Evolutionary conservation across 2,329 filamentous ascomycete genomes (phyloP).

Genomic region (Teratosphaeria nubilosa): DNA sequence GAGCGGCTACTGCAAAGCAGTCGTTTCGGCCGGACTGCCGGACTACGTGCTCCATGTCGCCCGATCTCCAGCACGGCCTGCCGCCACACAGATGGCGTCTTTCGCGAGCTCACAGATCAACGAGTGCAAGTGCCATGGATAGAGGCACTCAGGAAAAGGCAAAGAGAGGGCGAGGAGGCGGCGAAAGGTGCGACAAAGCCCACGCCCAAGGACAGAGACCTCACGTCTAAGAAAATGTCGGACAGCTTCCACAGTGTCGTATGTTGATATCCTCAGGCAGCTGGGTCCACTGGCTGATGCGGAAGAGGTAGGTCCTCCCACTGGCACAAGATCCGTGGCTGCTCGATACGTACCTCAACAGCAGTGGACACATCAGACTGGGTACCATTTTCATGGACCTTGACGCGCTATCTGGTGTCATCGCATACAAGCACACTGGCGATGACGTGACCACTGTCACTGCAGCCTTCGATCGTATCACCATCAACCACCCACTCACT

Average conservation of each 20-base stretch:
- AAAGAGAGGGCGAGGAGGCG: conserved; percentile 26
- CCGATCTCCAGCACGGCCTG: conserved; percentile 6
- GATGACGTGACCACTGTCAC: conserved; percentile 55
- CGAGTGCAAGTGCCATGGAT: conserved; percentile 59
- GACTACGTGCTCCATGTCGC: conserved; percentile 3
- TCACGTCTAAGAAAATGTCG: conserved; percentile 58
- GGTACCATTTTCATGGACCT: conserved; percentile 72
- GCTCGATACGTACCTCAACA: conserved; percentile 67
- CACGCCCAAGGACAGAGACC: conserved; percentile 40
- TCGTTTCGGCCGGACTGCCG: background rate
- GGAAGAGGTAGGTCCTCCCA: conserved; percentile 47
- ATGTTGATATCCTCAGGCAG: background rate
- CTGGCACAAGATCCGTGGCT: conserved; percentile 67
- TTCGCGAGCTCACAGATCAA: conserved; percentile 48
- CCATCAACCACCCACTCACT: conserved; percentile 59
- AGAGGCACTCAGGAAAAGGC: conserved; percentile 50
- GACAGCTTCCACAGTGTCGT: conserved; percentile 62
- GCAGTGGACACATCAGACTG: conserved; percentile 62
- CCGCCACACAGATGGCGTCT: conserved; percentile 47
- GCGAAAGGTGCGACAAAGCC: conserved; percentile 22
- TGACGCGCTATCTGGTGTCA: conserved; percentile 64
- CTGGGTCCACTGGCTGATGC: conserved; percentile 17
- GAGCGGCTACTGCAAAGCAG: background rate
- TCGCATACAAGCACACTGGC: conserved; percentile 64
- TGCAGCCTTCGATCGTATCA: conserved; percentile 54